These are phyloP conservation scores for Citrus trifoliata DNA, from an alignment of 345 rosid genomes.

Conservation along the genomic window DNA sequence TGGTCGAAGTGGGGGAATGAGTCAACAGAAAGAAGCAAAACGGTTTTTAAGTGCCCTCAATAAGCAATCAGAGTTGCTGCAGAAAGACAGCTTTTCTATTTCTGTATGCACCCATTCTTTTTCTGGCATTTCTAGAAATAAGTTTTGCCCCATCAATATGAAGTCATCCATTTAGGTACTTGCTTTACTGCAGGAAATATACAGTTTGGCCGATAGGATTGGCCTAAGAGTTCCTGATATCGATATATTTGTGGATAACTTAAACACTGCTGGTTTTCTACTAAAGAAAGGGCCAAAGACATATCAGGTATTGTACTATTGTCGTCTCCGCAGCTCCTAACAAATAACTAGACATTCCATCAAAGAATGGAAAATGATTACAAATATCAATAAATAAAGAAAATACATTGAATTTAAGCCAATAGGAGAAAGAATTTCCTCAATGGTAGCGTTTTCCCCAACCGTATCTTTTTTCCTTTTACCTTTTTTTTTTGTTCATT, in stretches of 20 bases:
- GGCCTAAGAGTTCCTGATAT: constrained; percentile 86
- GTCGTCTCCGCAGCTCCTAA: background rate
- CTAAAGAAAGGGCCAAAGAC: constrained; percentile 93
- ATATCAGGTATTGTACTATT: constrained; percentile 61
- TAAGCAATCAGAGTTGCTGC: constrained; percentile 83
- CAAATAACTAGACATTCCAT: background rate
- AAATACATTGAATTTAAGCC: background rate
- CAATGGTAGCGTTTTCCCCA: background rate
- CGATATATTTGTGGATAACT: constrained; percentile 79
- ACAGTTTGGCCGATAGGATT: constrained; percentile 88
- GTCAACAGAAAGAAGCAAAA: constrained; percentile 95
- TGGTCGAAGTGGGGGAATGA: constrained; percentile 95
- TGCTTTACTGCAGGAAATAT: constrained; percentile 67
- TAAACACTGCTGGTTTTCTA: constrained; percentile 80
- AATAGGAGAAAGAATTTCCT: background rate
- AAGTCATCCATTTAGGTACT: background rate
- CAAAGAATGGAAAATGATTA: background rate
- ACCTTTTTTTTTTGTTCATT: background rate
- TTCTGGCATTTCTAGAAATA: constrained; percentile 6
- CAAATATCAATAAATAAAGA: background rate
- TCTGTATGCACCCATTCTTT: constrained; percentile 48
- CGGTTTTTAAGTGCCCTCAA: constrained; percentile 86
- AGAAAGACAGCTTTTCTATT: constrained; percentile 80
- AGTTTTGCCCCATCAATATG: constrained; percentile 1
- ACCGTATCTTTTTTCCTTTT: background rate